Conservation (phyloP, 768 basidiomycete genomes). For the Thelephora ganbajun region DNA sequence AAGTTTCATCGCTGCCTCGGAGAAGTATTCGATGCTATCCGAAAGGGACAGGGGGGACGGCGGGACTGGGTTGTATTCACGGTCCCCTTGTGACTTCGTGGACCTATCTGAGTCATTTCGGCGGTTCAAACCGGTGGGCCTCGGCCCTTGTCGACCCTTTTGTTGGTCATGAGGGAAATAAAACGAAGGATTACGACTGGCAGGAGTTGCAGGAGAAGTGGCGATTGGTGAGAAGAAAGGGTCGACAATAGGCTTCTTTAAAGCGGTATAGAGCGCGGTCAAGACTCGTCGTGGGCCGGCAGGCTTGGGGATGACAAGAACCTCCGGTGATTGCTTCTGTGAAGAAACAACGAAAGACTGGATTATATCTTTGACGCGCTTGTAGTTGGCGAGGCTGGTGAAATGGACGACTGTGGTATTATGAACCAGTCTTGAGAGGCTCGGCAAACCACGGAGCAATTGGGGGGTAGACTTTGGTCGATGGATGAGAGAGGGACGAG, state of each 20-base stretch:
- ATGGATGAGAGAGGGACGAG: slow-evolving; percentile 61
- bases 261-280: slow-evolving; percentile 83
- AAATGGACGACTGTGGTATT: slow-evolving; percentile 69
- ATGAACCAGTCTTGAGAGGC: slow-evolving; percentile 19
- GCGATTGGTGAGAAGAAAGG: slow-evolving; percentile 92
- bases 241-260: slow-evolving; percentile 77
- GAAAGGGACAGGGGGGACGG: slow-evolving; percentile 61
- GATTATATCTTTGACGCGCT: slow-evolving; percentile 72
- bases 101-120: slow-evolving; percentile 55
- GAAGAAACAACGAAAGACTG: slow-evolving; percentile 48
- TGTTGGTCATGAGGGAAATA: slow-evolving; percentile 16
- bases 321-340: slow-evolving; percentile 52
- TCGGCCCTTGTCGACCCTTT: not conserved
- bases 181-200: slow-evolving; percentile 21
- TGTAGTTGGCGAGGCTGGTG: slow-evolving; percentile 83
- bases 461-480: slow-evolving; percentile 74
- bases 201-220: slow-evolving; percentile 77
- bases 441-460: slow-evolving; percentile 37
- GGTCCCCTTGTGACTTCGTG: slow-evolving; percentile 36
- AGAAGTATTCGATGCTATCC: slow-evolving; percentile 69
- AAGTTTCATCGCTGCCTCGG: slow-evolving; percentile 47
- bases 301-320: slow-evolving; percentile 96
- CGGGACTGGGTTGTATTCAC: slow-evolving; percentile 26
- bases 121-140: slow-evolving; percentile 27
- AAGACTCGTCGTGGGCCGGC: slow-evolving; percentile 89